A percentile compares a stretch with the other conserved stretches of the same genome.
phyloP scores from a whole-genome alignment of 805 yeast genomes.

The Sungouiella thailandica region DNA sequence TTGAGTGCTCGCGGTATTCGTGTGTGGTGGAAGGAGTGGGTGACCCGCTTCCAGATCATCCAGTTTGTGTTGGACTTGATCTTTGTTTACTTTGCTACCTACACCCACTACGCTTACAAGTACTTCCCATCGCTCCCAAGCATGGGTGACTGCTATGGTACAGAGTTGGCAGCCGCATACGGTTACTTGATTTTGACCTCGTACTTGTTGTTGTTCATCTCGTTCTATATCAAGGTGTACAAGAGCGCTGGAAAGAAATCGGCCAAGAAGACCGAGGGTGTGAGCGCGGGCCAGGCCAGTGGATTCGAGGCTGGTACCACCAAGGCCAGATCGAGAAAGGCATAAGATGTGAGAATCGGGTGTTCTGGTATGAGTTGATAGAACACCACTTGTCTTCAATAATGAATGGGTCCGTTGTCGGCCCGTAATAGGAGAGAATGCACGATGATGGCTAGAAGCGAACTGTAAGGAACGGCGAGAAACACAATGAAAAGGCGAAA shows the following conservation, averaged over 20 bases:
- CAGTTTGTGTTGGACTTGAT: constrained; percentile 87
- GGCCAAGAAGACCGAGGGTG: constrained; percentile 10
- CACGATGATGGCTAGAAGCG: too few species aligned
- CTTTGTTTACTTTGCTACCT: constrained; percentile 91
- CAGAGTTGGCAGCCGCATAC: constrained; percentile 86
- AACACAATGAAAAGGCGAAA: too few species aligned
- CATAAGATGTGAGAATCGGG: constrained; percentile 16
- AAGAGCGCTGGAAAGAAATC: constrained; percentile 38
- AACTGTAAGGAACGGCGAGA: too few species aligned
- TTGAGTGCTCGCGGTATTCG: constrained; percentile 86
- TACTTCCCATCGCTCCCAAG: constrained; percentile 67
- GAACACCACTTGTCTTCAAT: too few species aligned
- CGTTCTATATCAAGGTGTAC: constrained; percentile 87
- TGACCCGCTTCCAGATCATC: constrained; percentile 89
- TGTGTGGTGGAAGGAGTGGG: constrained; percentile 99
- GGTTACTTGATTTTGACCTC: constrained; percentile 87
- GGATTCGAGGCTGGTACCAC: constrained; percentile 11
- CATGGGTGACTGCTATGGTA: constrained; percentile 79
- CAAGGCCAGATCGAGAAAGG: constrained; percentile 35
- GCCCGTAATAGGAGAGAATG: too few species aligned
- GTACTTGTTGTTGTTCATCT: constrained; percentile 83
- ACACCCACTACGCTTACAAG: constrained; percentile 75
- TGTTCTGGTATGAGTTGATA: too few species aligned
- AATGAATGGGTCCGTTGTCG: too few species aligned
- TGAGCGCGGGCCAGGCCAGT: constrained; percentile 6